Percentiles rank a stretch among this genome's conserved stretches.
Conservation (phyloP, 495 filamentous ascomycete genomes). For the Niebla homalea region DNA sequence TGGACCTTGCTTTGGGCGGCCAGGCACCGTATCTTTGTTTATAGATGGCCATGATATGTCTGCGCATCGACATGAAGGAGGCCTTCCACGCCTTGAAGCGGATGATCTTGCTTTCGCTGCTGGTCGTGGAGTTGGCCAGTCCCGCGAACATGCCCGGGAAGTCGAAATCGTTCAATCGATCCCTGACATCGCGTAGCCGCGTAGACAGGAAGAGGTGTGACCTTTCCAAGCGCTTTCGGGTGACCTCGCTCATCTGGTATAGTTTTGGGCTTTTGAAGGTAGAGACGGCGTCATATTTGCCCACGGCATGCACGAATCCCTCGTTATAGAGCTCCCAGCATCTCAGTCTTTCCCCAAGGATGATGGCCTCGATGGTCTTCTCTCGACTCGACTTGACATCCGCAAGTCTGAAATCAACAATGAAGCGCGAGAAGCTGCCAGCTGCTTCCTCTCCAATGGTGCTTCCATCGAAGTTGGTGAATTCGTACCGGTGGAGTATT, state of each 20-base stretch:
- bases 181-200: conserved; percentile 51
- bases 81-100: conserved; percentile 75
- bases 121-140: conserved; percentile 63
- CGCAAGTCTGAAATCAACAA: conserved; percentile 60
- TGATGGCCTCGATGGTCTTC: conserved; percentile 79
- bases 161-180: conserved; percentile 67
- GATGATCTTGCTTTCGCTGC: conserved; percentile 56
- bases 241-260: conserved; percentile 51
- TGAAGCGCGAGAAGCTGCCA: conserved; percentile 59
- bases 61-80: conserved; percentile 59
- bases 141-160: conserved; percentile 88
- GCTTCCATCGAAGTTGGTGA: conserved; percentile 66
- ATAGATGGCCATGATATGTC: conserved; percentile 63
- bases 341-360: conserved; percentile 75
- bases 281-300: conserved; percentile 66
- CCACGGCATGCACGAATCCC: conserved; percentile 84
- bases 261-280: conserved; percentile 55
- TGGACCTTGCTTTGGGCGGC: conserved; percentile 82
- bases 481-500: conserved; percentile 59
- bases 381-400: conserved; percentile 76
- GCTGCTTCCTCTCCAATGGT: conserved; percentile 72
- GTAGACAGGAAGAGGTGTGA: conserved; percentile 64
- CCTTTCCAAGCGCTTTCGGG: conserved; percentile 66
- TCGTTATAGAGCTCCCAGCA: conserved; percentile 76
- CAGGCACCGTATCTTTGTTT: conserved; percentile 77